Evolutionary conservation across 2,329 filamentous ascomycete species (phyloP), one percentile per base, ranked within the genome.

Genomic region (Daldinia sp.): DNA sequence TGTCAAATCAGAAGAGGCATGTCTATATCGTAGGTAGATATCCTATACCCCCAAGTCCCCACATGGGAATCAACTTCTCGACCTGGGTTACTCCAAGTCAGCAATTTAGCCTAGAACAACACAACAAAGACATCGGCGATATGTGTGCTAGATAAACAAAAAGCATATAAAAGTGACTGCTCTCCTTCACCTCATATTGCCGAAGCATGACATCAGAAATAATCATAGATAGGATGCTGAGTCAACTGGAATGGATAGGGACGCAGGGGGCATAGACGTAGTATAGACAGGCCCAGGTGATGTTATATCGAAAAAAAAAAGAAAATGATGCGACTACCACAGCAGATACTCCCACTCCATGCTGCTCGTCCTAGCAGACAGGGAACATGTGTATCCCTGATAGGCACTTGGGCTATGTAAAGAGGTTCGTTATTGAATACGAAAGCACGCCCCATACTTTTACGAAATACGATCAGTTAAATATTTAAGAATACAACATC

Each of bases 61-160:
- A 57, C 63, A 60, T 48, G 57, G 58, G 48, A 72, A 72, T 75
- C 50, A 71, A 73, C 66, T 56, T 62, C 50, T 35, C 46, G 61
- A 59, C 26, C 60, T 46, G 51, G 46, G 67, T 59, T 66, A 56
- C 63, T 57, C 67, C 65, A 69, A 69, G 48, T 26, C 39, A 41
- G 18, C 48, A 54, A 70, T 68, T 70, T 70, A 70, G 68, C 61
- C 68, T 67, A 39, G 42, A 41, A 23, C 13, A 23, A 4, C 39
- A 60, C 18, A 39, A 53, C n/a, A 42, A 26, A 44, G 18, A 35
- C 20, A 57, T 33, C 18, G 10, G 35, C 7, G 20, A 57, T 28
- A 28, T 57, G 33, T 46, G n/a, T 51, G 4, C 42, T 53, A 26
- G 1, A 35, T 37, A 60, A 46, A 35, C 15, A 26, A 48, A 9